Evolutionary conservation across 2,329 filamentous ascomycete genomes (phyloP).

Genomic region (Metarhizium robertsii): DNA sequence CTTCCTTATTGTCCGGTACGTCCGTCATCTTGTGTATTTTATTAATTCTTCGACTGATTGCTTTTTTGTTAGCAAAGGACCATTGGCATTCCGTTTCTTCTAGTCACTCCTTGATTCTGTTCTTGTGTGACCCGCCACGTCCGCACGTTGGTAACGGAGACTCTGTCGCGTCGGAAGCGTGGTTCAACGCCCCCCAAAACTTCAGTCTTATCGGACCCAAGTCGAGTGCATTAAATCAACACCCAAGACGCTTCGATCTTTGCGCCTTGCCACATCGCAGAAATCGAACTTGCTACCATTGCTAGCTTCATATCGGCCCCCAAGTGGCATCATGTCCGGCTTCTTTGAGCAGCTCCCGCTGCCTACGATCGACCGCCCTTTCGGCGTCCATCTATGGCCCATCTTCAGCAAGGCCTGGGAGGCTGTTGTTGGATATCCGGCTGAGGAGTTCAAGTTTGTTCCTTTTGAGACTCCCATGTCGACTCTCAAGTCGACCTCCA

Average conservation of each 20-base stretch:
- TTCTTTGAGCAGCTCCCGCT: slow-evolving; percentile 50
- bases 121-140: slow-evolving; percentile 5
- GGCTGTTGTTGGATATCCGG: slow-evolving; percentile 67
- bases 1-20: slow-evolving; percentile 12
- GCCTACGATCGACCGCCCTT: slow-evolving; percentile 83
- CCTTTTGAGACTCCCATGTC: slow-evolving; percentile 81
- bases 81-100: slow-evolving; percentile 18
- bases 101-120: slow-evolving; percentile 24
- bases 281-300: background rate
- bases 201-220: background rate
- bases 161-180: background rate
- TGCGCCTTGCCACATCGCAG: background rate
- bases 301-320: slow-evolving; percentile 5
- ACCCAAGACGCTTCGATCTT: background rate
- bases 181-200: background rate
- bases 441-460: slow-evolving; percentile 77
- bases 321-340: slow-evolving; percentile 25
- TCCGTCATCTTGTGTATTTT: slow-evolving; percentile 10
- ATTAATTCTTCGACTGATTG: slow-evolving; percentile 8
- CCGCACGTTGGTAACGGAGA: background rate
- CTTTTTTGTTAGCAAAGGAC: background rate
- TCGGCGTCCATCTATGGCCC: slow-evolving; percentile 87
- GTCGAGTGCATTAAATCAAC: background rate
- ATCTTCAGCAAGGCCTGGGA: slow-evolving; percentile 86
- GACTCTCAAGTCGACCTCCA: slow-evolving; percentile 71